Percentiles rank a stretch among this genome's conserved stretches.
Evolutionary conservation across 73 alveolate genomes (phyloP).

Genomic region (Tetrahymena elliotti): DNA sequence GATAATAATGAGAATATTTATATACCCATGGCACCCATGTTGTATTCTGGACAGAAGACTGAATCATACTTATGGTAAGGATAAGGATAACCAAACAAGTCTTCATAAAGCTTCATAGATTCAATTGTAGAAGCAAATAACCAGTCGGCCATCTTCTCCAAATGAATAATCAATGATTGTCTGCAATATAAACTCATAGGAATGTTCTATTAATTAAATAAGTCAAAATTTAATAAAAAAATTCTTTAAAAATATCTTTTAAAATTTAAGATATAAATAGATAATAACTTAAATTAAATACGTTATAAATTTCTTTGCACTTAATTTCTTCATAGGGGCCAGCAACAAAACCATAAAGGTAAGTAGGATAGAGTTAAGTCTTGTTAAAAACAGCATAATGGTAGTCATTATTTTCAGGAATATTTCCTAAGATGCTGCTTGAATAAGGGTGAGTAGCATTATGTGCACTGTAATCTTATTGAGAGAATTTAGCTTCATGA

Average conservation of each 20-base stretch:
- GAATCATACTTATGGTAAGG: constrained; percentile 92
- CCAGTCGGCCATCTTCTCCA: constrained; percentile 56
- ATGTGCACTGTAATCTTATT: background rate
- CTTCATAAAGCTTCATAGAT: constrained; percentile 87
- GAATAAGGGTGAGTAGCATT: background rate
- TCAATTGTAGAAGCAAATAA: constrained; percentile 63
- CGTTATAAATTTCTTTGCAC: background rate
- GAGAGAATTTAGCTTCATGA: background rate
- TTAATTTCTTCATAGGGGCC: constrained; percentile 30
- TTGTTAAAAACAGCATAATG: constrained; percentile 23
- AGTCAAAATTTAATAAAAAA: background rate
- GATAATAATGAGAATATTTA: background rate
- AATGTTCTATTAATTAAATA: background rate
- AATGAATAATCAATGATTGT: constrained; percentile 47
- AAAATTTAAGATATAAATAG: no score
- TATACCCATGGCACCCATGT: constrained; percentile 94
- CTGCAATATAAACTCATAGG: constrained; percentile 56
- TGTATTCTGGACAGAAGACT: constrained; percentile 87
- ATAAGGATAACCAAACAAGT: constrained; percentile 78
- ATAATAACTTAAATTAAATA: background rate
- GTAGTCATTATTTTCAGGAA: background rate
- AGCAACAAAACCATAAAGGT: constrained; percentile 41
- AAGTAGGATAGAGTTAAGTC: constrained; percentile 43
- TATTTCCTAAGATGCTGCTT: background rate
- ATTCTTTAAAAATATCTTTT: background rate